These are phyloP conservation scores for Ophiosphaerella narmari DNA, from an alignment of 2,329 filamentous ascomycete species.

Conservation along the genomic window DNA sequence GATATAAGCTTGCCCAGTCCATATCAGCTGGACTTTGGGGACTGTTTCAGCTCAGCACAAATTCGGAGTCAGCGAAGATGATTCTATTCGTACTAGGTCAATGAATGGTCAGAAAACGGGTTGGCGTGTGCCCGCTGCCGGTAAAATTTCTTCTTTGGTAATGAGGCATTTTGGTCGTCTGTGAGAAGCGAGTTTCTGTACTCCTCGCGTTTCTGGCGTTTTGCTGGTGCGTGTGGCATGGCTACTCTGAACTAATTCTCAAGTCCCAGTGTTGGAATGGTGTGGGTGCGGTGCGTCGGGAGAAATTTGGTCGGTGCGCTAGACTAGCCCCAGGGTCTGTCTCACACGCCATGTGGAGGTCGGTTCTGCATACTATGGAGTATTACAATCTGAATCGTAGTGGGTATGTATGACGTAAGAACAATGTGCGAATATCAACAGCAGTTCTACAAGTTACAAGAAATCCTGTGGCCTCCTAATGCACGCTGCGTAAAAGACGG, in stretches of 20 bases:
- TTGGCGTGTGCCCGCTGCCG: conserved; percentile 96
- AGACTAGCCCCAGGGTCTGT: conserved; percentile 27
- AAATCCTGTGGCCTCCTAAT: conserved; percentile 23
- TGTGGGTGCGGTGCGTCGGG: neutral
- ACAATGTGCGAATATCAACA: conserved; percentile 9
- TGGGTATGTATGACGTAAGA: conserved; percentile 20
- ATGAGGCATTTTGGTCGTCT: conserved; percentile 55
- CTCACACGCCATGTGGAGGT: conserved; percentile 9
- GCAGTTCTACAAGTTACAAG: conserved; percentile 17
- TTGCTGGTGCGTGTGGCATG: conserved; percentile 45
- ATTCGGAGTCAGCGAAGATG: neutral
- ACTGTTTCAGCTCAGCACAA: conserved; percentile 54
- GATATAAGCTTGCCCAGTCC: conserved; percentile 89
- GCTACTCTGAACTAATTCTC: neutral
- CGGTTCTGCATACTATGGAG: neutral
- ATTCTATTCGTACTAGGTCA: conserved; percentile 71
- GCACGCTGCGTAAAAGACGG: conserved; percentile 37
- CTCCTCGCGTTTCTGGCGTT: conserved; percentile 54
- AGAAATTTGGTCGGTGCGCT: conserved; percentile 15
- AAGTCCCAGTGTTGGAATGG: no score
- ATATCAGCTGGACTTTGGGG: conserved; percentile 79
- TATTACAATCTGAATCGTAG: conserved; percentile 7
- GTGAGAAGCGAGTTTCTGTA: conserved; percentile 45
- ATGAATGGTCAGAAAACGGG: conserved; percentile 91
- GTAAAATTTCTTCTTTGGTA: conserved; percentile 96